These are phyloP conservation scores for Thalia dealbata DNA, from an alignment of 176 grass and related monocot species.

Conservation along the genomic window DNA sequence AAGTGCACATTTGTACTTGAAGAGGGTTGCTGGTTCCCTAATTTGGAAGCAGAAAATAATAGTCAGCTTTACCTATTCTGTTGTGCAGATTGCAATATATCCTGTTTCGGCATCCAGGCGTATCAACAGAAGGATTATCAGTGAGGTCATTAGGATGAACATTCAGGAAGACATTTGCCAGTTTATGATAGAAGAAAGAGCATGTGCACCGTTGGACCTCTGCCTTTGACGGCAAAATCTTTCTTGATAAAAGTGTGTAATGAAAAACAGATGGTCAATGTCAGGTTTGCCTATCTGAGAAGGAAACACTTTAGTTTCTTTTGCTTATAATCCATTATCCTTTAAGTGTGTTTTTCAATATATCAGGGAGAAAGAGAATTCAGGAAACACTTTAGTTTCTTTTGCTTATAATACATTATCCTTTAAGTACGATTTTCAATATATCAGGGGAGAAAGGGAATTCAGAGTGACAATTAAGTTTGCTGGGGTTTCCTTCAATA, in stretches of 20 bases:
- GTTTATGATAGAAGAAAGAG: constrained; percentile 82
- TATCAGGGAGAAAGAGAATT: constrained; percentile 48
- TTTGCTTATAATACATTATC: not conserved
- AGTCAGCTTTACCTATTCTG: not conserved
- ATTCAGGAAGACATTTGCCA: constrained; percentile 44
- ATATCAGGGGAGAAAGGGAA: constrained; percentile 41
- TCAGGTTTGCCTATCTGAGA: constrained; percentile 25
- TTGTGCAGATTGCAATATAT: constrained; percentile 52
- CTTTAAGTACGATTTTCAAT: not conserved
- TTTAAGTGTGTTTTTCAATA: not conserved
- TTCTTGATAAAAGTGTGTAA: constrained; percentile 51
- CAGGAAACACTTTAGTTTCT: constrained; percentile 13
- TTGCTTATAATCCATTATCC: not conserved
- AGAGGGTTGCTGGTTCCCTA: no score
- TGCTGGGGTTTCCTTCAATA: no score
- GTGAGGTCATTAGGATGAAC: constrained; percentile 43
- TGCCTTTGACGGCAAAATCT: constrained; percentile 63
- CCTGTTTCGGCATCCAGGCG: constrained; percentile 62
- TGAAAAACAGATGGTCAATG: constrained; percentile 39
- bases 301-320: not conserved
- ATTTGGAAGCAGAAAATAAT: not conserved
- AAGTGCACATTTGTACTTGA: not conserved
- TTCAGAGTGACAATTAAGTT: constrained; percentile 63
- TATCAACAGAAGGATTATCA: constrained; percentile 52
- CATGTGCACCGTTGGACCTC: constrained; percentile 65